phyloP scores from a whole-genome alignment of 179 eudicot species.

The Spinacia oleracea region DNA sequence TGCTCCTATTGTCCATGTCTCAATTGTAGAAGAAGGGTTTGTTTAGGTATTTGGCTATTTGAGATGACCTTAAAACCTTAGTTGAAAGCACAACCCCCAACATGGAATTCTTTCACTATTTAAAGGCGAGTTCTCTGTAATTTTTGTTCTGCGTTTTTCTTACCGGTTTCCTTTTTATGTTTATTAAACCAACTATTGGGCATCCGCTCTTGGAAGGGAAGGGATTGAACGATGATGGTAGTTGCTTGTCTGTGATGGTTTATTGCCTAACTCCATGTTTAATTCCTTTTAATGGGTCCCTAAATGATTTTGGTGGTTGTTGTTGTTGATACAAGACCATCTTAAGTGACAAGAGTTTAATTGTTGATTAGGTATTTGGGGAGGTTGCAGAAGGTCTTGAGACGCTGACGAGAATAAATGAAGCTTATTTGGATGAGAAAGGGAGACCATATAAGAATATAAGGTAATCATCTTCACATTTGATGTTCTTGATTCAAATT shows the following conservation, averaged over 20 bases:
- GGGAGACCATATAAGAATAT: conserved; percentile 85
- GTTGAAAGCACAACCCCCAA: not conserved
- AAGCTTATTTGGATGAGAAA: conserved; percentile 88
- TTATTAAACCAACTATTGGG: not conserved
- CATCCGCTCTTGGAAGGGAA: not conserved
- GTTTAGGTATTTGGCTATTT: not conserved
- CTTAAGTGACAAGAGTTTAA: not conserved
- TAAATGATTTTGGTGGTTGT: conserved; percentile 1
- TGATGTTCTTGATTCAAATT: not conserved
- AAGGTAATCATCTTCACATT: conserved; percentile 33
- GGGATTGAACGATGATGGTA: not conserved
- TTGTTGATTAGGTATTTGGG: conserved; percentile 68
- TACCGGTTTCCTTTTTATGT: not conserved
- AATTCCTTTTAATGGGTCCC: not conserved
- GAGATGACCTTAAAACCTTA: not conserved
- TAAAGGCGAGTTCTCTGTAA: too few relatives aligned
- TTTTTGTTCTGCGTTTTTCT: too few relatives aligned
- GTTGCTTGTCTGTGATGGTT: not conserved
- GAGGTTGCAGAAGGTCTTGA: conserved; percentile 93
- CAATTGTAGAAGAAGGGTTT: not conserved
- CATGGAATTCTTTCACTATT: not conserved
- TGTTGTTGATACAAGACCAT: conserved; percentile 6
- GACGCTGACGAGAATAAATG: conserved; percentile 77
- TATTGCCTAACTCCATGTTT: not conserved
- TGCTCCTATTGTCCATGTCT: not conserved